A percentile compares a stretch with the other conserved stretches of the same genome.
These are phyloP conservation scores for Suhomyces ambrosiae DNA, from an alignment of 1,139 yeast species.

Conservation along the genomic window DNA sequence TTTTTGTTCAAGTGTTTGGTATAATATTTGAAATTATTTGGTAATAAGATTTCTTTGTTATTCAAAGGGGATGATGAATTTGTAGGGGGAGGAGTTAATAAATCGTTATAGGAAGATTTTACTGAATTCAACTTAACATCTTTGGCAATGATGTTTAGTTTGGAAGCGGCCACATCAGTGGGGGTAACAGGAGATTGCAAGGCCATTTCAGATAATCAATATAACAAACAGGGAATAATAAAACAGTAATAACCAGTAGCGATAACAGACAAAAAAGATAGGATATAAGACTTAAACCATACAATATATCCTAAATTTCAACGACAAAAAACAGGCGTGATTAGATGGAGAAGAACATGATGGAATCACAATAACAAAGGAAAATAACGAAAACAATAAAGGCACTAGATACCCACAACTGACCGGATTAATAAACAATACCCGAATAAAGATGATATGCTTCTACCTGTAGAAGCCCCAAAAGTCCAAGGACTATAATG, in stretches of 20 bases:
- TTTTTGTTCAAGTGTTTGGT: slow-evolving; percentile 41
- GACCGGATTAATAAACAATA: background rate
- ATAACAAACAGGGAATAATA: slow-evolving; percentile 1
- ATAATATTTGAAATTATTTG: slow-evolving; percentile 46
- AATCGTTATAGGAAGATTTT: slow-evolving; percentile 7
- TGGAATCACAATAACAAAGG: background rate
- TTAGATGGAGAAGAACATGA: slow-evolving; percentile 5
- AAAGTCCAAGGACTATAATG: slow-evolving; percentile 4
- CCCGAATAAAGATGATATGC: background rate
- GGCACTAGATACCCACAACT: background rate
- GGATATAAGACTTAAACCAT: slow-evolving; percentile 3
- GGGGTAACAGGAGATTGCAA: slow-evolving; percentile 16
- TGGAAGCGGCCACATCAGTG: slow-evolving; percentile 3
- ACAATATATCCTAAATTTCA: slow-evolving; percentile 3
- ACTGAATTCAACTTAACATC: slow-evolving; percentile 4
- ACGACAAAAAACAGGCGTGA: slow-evolving; percentile 2
- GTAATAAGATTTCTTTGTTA: slow-evolving; percentile 21
- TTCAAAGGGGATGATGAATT: slow-evolving; percentile 18
- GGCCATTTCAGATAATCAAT: slow-evolving; percentile 10
- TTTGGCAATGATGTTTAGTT: slow-evolving; percentile 5
- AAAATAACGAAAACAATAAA: background rate
- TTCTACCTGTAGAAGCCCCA: slow-evolving; percentile 9
- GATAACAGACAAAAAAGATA: slow-evolving; percentile 8
- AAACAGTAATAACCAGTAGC: slow-evolving; percentile 12
- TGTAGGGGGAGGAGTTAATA: slow-evolving; percentile 23